Percentiles rank a stretch among this genome's conserved stretches.
phyloP scores from a whole-genome alignment of 805 yeast genomes.

The Starmerella gropengiesseri region DNA sequence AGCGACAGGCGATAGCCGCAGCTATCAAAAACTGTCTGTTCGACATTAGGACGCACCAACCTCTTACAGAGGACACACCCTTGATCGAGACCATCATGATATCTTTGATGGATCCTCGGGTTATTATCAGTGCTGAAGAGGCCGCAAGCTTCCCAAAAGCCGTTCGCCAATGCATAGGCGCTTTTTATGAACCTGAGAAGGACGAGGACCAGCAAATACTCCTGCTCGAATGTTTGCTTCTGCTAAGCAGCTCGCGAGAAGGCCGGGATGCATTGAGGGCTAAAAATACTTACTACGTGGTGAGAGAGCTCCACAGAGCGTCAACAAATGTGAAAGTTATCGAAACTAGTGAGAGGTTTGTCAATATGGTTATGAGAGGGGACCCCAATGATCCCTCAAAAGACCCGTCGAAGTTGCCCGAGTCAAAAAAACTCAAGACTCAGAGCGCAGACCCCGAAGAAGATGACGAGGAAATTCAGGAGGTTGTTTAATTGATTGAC shows the following conservation, averaged over 20 bases:
- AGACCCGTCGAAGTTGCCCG: too few species aligned
- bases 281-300: constrained; percentile 74
- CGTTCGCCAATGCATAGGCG: constrained; percentile 57
- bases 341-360: constrained; percentile 72
- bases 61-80: constrained; percentile 51
- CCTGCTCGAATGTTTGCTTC: constrained; percentile 68
- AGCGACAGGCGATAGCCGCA: constrained; percentile 88
- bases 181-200: constrained; percentile 70
- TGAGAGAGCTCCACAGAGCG: constrained; percentile 71
- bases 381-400: constrained; percentile 34
- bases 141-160: constrained; percentile 80
- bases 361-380: constrained; percentile 86
- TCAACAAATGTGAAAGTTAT: constrained; percentile 38
- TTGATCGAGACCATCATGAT: constrained; percentile 69
- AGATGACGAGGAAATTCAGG: constrained; percentile 14
- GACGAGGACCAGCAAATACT: constrained; percentile 47
- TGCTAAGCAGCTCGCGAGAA: constrained; percentile 63
- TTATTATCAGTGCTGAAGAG: constrained; percentile 71
- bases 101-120: constrained; percentile 69
- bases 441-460: constrained; percentile 9
- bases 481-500: constrained; percentile 7
- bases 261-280: constrained; percentile 68
- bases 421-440: too few species aligned
- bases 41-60: constrained; percentile 58
- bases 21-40: constrained; percentile 83